Conservation (phyloP, 2,329 filamentous ascomycete genomes). For the Colletotrichum tanaceti region DNA sequence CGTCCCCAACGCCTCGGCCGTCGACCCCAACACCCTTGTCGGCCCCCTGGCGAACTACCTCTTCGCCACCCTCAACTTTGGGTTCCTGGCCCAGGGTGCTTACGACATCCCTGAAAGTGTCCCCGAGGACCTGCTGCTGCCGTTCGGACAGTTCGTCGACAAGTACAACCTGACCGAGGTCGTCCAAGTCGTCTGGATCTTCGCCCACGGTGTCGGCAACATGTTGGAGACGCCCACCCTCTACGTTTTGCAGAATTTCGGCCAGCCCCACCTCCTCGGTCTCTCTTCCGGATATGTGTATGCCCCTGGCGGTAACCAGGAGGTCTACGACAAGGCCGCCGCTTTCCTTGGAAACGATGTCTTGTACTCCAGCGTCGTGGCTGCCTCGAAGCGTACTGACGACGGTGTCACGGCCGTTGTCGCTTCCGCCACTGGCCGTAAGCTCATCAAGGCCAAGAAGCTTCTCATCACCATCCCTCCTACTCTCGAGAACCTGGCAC, state of each 20-base stretch:
- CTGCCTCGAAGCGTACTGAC: slow-evolving; percentile 41
- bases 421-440: slow-evolving; percentile 43
- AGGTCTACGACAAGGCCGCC: slow-evolving; percentile 46
- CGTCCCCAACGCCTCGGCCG: slow-evolving; percentile 37
- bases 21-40: slow-evolving; percentile 28
- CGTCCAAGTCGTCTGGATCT: slow-evolving; percentile 46
- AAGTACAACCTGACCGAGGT: slow-evolving; percentile 35
- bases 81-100: slow-evolving; percentile 42
- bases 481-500: slow-evolving; percentile 42
- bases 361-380: slow-evolving; percentile 46
- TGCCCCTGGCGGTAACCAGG: slow-evolving; percentile 43
- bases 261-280: slow-evolving; percentile 43
- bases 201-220: slow-evolving; percentile 55
- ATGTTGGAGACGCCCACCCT: slow-evolving; percentile 53
- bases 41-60: slow-evolving; percentile 24
- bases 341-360: slow-evolving; percentile 46
- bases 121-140: slow-evolving; percentile 49
- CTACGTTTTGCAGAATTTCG: slow-evolving; percentile 53
- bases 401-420: slow-evolving; percentile 44
- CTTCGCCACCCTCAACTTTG: slow-evolving; percentile 31
- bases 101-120: slow-evolving; percentile 51
- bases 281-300: slow-evolving; percentile 52
- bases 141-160: slow-evolving; percentile 35
- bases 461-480: slow-evolving; percentile 47
- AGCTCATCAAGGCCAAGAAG: slow-evolving; percentile 49